Evolutionary conservation across 75 land plant genomes (phyloP).

Genomic region (Azolla pinnata): DNA sequence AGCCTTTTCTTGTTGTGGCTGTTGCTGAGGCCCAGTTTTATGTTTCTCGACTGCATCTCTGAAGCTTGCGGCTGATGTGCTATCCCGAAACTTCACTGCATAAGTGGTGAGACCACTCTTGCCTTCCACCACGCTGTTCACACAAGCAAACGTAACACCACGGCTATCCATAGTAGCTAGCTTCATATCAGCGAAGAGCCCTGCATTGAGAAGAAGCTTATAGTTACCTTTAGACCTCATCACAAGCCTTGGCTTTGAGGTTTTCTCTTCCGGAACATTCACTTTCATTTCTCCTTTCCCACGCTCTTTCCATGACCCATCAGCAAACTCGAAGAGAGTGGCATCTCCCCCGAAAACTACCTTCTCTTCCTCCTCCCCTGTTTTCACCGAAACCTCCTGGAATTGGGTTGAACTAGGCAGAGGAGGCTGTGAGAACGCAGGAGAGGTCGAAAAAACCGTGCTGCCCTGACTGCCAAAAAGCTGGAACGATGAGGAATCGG

Average conservation of each 20-base stretch:
- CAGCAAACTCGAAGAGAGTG: constrained; percentile 63
- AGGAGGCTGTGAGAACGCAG: constrained; percentile 3
- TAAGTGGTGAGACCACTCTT: constrained; percentile 56
- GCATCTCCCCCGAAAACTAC: constrained; percentile 71
- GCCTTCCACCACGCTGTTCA: constrained; percentile 54
- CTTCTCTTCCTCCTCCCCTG: constrained; percentile 91
- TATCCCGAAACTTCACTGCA: constrained; percentile 76
- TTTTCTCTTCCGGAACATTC: constrained; percentile 40
- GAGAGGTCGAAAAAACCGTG: neutral
- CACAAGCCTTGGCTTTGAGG: constrained; percentile 54
- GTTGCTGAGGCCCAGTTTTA: constrained; percentile 16
- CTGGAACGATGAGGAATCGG: constrained; percentile 30
- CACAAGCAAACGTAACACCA: constrained; percentile 79
- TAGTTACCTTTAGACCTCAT: constrained; percentile 86
- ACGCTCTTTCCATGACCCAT: constrained; percentile 84
- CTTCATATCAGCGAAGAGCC: constrained; percentile 78
- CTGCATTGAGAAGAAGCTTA: constrained; percentile 75
- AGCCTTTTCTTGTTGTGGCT: too few species aligned
- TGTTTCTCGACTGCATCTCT: constrained; percentile 40
- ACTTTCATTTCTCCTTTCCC: constrained; percentile 84
- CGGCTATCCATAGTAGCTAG: constrained; percentile 76
- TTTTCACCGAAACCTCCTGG: constrained; percentile 71
- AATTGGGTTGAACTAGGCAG: constrained; percentile 10
- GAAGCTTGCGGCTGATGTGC: constrained; percentile 44
- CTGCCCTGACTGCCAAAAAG: constrained; percentile 23